Base-by-base conservation (phyloP, 2,329 filamentous ascomycete genomes). In the Talaromyces sp. region DNA sequence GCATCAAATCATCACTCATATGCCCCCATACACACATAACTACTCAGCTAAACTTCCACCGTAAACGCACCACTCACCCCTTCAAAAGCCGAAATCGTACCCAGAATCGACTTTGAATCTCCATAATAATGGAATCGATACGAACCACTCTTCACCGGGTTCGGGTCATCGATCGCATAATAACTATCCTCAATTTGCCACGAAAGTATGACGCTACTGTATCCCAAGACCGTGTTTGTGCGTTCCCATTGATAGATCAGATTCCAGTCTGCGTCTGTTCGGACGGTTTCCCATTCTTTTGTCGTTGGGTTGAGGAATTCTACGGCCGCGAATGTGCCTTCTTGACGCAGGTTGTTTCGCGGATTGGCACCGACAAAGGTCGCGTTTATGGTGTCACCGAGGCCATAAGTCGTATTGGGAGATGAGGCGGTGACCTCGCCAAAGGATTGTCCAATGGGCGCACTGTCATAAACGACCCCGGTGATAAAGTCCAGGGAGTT, bases 341-440 rank as follows among this genome's bases (percentile, higher is more conserved):
- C 93, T 1, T 92, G 86, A 1, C 88, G 86, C 35, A 97, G 85
- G 69, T 97, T 90, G 75, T 97, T 97, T 35, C 94, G 86, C 16
- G 94, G 94, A 72, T 97, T 97, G 0, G 93, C 93, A 16, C 89
- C 94, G 2, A 94, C 86, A 75, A 97, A 97, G 0, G 83, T 87
- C 0, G 85, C 89, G 16, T 80, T 84, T 58, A 93, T 86, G 3
- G 81, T 80, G 37, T 86, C 83, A 3, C 92, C 91, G 9, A 84
- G 78, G 0, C 76, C 68, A 73, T 91, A 92, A 0, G 80, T 78
- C n/a, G 83, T 73, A 0, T 78, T 73, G 1, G 89, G 83, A 0
- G 82, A 80, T 39, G 84, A 80, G 0, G 78, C 78, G 33, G 86
- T 76, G 1, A 92, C 85, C 49, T 88, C 83, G 50, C 94, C 94